Base-by-base conservation (phyloP, 345 rosid species). In the Sisymbrium altissimum region DNA sequence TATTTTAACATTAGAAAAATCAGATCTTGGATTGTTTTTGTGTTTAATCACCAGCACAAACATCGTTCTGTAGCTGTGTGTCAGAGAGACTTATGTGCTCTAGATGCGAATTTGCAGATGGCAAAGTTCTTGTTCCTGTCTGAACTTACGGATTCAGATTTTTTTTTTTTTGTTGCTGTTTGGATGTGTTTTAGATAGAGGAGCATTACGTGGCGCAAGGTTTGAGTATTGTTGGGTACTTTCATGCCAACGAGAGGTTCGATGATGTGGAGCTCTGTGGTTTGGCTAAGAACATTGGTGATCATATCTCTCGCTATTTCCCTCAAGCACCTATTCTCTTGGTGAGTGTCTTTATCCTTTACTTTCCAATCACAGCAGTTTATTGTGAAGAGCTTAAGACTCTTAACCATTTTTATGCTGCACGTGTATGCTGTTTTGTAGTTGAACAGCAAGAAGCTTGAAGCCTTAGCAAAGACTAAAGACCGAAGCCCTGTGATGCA, bases 191-290 rank as follows among this genome's bases (percentile, higher is more conserved):
- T n/a, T 83, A 92, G 98, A 81, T 90, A 54, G 97, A 93, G 78
- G 95, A 95, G 83, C 81, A 88, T 69, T 92, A 81, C 75, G 81
- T 78, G 61, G 79, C 89, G n/a, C 80, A 85, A 75, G 97, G 97
- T 33, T 54, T 92, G 45, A 81, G 89, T 41, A 83, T 95, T 39
- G 96, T 92, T 65, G 98, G 99, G 0, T 92, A 95, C 70, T 95
- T 87, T 61, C 97, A 95, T 64, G 99, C 96, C 9, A 95, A 95
- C 55, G 99, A 95, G 85, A 87, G 96, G 83, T 84, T 81, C 18
- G 90, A 90, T 78, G 96, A 96, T 68, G 53, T 55, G 0, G 96
- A 89, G 75, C 94, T 92, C 21, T 83, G 86, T 68, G 82, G 74
- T 39, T 78, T 96, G 25, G 96, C 94, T 23, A 89, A 84, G 86